These are phyloP conservation scores for Wickerhamiella dianesei DNA, from an alignment of 805 yeast genomes.

Conservation along the genomic window DNA sequence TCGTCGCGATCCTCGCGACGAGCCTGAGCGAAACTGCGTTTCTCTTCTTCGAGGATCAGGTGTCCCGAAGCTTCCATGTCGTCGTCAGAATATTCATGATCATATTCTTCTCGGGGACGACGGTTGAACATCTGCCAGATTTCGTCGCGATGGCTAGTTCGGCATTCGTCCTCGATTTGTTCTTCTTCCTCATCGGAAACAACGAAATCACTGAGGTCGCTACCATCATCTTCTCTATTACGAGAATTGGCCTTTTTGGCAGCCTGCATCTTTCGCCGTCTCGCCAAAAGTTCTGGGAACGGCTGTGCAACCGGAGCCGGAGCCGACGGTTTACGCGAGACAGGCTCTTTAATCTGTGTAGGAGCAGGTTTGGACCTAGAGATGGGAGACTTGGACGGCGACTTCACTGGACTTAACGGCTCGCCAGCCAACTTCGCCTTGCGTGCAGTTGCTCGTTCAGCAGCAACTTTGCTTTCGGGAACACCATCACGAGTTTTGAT, in stretches of 20 bases:
- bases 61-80: slow-evolving; percentile 95
- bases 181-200: slow-evolving; percentile 39
- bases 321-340: not conserved
- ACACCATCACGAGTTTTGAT: slow-evolving; percentile 24
- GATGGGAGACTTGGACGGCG: not conserved
- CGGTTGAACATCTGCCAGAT: slow-evolving; percentile 76
- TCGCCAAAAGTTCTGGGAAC: slow-evolving; percentile 13
- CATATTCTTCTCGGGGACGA: slow-evolving; percentile 35
- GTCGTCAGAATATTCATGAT: slow-evolving; percentile 34
- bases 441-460: not conserved
- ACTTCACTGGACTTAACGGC: not conserved
- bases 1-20: slow-evolving; percentile 65
- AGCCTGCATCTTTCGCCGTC: not conserved
- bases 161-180: slow-evolving; percentile 31
- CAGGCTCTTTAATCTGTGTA: not conserved
- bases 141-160: slow-evolving; percentile 28
- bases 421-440: not conserved
- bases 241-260: slow-evolving; percentile 2
- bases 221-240: slow-evolving; percentile 30
- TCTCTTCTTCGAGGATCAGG: slow-evolving; percentile 77
- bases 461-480: not conserved
- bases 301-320: slow-evolving; percentile 19
- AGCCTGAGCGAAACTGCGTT: slow-evolving; percentile 51
- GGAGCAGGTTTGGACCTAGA: not conserved
- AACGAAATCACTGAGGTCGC: slow-evolving; percentile 42